A percentile compares a stretch with the other conserved stretches of the same genome.
Conservation (phyloP, 1,139 yeast genomes). For the Yamadazyma triangularis region DNA sequence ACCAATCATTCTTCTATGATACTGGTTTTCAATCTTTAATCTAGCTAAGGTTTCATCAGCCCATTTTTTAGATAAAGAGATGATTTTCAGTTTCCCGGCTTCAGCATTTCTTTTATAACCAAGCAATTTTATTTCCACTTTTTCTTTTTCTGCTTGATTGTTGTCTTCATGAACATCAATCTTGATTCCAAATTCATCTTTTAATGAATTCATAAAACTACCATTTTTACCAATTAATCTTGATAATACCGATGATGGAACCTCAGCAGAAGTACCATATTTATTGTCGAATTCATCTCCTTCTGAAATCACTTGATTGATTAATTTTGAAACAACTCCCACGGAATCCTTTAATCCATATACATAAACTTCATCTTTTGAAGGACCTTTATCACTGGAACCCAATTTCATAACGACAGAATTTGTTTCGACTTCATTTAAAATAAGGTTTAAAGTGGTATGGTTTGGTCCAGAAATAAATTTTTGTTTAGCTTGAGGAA, state of each 20-base stretch:
- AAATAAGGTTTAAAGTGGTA: constrained; percentile 51
- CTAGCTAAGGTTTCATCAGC: constrained; percentile 74
- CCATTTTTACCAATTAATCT: constrained; percentile 92
- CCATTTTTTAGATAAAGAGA: constrained; percentile 63
- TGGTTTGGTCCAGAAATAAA: constrained; percentile 56
- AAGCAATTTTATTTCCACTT: constrained; percentile 55
- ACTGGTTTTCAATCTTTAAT: constrained; percentile 68
- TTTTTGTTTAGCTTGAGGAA: constrained; percentile 56
- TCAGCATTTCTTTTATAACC: constrained; percentile 82
- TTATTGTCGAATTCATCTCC: constrained; percentile 61
- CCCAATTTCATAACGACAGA: constrained; percentile 40
- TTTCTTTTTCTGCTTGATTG: constrained; percentile 33
- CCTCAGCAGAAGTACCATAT: constrained; percentile 42
- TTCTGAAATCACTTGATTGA: constrained; percentile 55
- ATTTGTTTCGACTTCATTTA: constrained; percentile 33
- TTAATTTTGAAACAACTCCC: constrained; percentile 45
- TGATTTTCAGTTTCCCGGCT: constrained; percentile 61
- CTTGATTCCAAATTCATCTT: constrained; percentile 75
- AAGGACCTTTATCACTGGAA: constrained; percentile 34
- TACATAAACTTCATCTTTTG: constrained; percentile 53
- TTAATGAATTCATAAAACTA: constrained; percentile 58
- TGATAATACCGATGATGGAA: constrained; percentile 66
- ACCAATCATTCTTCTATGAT: constrained; percentile 83
- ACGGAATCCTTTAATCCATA: constrained; percentile 64
- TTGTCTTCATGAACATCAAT: constrained; percentile 55